Evolutionary conservation across 202 grass and related monocot genomes (phyloP).

Genomic region (Cymbopogon flexuosus): DNA sequence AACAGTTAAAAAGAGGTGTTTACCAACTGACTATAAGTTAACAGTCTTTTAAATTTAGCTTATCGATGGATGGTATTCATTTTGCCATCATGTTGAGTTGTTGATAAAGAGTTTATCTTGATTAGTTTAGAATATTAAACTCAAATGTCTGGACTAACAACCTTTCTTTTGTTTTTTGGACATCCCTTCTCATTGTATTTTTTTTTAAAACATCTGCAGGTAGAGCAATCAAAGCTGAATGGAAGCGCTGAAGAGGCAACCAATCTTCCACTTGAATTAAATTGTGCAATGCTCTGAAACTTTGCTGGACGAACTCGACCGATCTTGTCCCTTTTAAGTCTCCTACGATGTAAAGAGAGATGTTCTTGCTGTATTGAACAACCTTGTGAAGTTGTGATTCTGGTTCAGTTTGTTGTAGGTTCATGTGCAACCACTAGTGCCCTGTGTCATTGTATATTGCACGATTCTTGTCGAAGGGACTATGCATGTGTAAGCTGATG

Average conservation of each 20-base stretch:
- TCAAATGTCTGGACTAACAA: neutral
- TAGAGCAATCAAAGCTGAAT: slow-evolving; percentile 49
- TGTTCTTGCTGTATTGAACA: slow-evolving; percentile 16
- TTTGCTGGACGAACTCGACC: slow-evolving; percentile 10
- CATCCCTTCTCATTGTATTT: neutral
- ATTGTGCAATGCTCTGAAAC: neutral
- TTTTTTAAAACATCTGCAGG: slow-evolving; percentile 33
- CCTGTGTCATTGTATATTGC: neutral
- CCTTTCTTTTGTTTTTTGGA: neutral
- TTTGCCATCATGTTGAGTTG: neutral
- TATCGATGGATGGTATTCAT: neutral
- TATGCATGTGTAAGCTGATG: slow-evolving; percentile 24
- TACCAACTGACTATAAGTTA: neutral
- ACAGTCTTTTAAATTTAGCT: neutral
- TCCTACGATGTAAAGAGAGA: slow-evolving; percentile 32
- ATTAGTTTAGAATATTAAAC: neutral
- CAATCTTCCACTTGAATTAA: slow-evolving; percentile 2
- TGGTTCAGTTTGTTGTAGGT: slow-evolving; percentile 20
- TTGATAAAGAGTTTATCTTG: neutral
- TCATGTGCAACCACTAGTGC: slow-evolving; percentile 1
- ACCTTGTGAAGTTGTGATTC: slow-evolving; percentile 26
- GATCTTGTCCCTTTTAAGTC: slow-evolving; percentile 7
- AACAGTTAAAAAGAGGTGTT: neutral
- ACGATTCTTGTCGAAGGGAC: neutral
- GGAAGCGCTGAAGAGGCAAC: slow-evolving; percentile 43